A percentile compares a stretch with the other conserved stretches of the same genome.
Evolutionary conservation across 805 yeast species (phyloP).

Genomic region (Nakazawaea anatomiae): DNA sequence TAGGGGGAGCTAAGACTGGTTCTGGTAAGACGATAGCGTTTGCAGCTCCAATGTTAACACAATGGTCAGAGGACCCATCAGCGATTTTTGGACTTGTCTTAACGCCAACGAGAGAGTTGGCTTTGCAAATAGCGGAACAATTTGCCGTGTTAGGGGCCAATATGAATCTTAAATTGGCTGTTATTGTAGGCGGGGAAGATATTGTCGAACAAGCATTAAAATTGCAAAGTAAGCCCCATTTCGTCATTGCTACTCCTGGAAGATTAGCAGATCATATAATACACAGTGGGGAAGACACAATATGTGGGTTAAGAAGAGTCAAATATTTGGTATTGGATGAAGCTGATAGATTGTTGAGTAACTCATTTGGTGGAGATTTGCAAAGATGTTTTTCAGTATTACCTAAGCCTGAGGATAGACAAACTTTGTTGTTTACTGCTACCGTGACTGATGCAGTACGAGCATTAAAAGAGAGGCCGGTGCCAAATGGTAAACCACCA

Average conservation of each 20-base stretch:
- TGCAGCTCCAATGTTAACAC: slow-evolving; percentile 93
- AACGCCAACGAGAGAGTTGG: slow-evolving; percentile 92
- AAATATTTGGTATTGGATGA: slow-evolving; percentile 88
- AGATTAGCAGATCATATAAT: slow-evolving; percentile 88
- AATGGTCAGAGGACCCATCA: slow-evolving; percentile 93
- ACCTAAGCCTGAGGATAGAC: slow-evolving; percentile 70
- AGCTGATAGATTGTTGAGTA: slow-evolving; percentile 86
- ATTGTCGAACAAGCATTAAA: slow-evolving; percentile 83
- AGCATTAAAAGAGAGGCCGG: slow-evolving; percentile 60
- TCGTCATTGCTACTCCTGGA: slow-evolving; percentile 96
- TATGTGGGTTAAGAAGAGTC: slow-evolving; percentile 70
- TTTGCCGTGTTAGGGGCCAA: slow-evolving; percentile 87
- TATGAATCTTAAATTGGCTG: slow-evolving; percentile 77
- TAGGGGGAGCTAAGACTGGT: slow-evolving; percentile 98
- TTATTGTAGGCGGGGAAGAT: slow-evolving; percentile 93
- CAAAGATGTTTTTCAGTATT: slow-evolving; percentile 63
- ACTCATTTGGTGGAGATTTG: slow-evolving; percentile 77
- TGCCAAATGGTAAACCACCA: slow-evolving; percentile 47
- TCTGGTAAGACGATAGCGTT: slow-evolving; percentile 97
- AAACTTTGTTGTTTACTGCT: slow-evolving; percentile 89
- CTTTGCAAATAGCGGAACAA: slow-evolving; percentile 95
- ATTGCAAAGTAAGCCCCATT: slow-evolving; percentile 81
- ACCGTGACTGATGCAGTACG: slow-evolving; percentile 92
- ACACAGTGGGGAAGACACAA: slow-evolving; percentile 84
- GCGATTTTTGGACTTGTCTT: slow-evolving; percentile 86